phyloP scores from a whole-genome alignment of 2,329 filamentous ascomycete genomes.

The Colletotrichum somersetense region DNA sequence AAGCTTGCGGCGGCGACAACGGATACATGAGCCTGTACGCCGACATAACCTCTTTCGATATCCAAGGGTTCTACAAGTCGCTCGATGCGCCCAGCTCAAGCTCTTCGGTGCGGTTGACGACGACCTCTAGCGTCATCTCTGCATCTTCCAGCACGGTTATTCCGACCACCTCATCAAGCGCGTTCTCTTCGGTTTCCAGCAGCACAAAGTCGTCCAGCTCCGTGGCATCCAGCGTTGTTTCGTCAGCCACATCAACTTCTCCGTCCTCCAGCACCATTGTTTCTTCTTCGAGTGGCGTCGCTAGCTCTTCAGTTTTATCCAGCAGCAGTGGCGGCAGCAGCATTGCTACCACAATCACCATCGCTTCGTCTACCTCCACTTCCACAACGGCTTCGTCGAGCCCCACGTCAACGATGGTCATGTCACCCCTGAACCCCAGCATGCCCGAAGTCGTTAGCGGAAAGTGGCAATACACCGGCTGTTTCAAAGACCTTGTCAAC shows the following conservation, averaged over 20 bases:
- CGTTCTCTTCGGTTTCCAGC: neutral
- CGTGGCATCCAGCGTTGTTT: neutral
- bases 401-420: constrained; percentile 25
- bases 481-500: constrained; percentile 45
- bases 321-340: constrained; percentile 13
- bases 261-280: neutral
- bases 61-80: constrained; percentile 43
- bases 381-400: constrained; percentile 28
- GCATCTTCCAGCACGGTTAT: constrained; percentile 36
- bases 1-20: constrained; percentile 50
- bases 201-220: neutral
- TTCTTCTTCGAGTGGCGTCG: constrained; percentile 4
- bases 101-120: constrained; percentile 19
- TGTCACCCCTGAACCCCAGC: constrained; percentile 40
- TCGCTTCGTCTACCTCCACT: constrained; percentile 22
- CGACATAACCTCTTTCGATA: constrained; percentile 47
- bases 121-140: constrained; percentile 22
- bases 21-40: constrained; percentile 51
- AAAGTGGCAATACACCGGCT: constrained; percentile 45
- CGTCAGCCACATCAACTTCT: neutral
- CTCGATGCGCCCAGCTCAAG: constrained; percentile 32
- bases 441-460: constrained; percentile 35
- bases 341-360: constrained; percentile 37
- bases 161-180: constrained; percentile 7
- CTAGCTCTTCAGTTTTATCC: constrained; percentile 23